phyloP scores from a whole-genome alignment of 495 filamentous ascomycete species.

The Podospora fimiseda region DNA sequence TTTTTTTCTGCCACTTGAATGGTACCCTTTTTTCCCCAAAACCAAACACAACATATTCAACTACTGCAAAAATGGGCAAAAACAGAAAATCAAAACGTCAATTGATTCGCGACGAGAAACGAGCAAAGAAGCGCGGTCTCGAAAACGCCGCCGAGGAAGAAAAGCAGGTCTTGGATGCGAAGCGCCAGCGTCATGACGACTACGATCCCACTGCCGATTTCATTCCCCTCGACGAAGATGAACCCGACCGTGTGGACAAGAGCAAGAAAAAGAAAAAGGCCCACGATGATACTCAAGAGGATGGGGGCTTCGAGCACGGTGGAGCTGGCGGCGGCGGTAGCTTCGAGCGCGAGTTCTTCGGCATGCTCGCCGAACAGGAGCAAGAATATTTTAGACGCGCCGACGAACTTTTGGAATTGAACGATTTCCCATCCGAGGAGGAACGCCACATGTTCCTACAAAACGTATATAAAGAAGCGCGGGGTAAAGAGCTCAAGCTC shows the following conservation, averaged over 20 bases:
- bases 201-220: constrained; percentile 20
- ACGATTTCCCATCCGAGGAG: constrained; percentile 73
- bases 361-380: constrained; percentile 81
- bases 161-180: constrained; percentile 17
- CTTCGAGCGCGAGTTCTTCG: constrained; percentile 64
- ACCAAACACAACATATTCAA: background rate
- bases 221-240: constrained; percentile 24
- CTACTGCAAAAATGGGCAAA: constrained; percentile 23
- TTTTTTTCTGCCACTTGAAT: background rate
- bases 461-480: constrained; percentile 79
- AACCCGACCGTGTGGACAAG: background rate
- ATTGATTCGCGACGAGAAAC: constrained; percentile 41
- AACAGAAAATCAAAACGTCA: constrained; percentile 39
- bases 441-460: constrained; percentile 74
- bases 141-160: constrained; percentile 26
- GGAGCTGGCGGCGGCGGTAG: constrained; percentile 6
- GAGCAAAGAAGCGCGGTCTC: constrained; percentile 34
- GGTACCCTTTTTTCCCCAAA: background rate
- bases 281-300: background rate
- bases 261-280: background rate
- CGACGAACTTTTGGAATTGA: constrained; percentile 79
- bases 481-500: constrained; percentile 90
- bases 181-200: constrained; percentile 31
- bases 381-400: constrained; percentile 90
- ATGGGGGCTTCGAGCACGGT: background rate